Percentiles rank a stretch among this genome's conserved stretches.
Evolutionary conservation across 192 early-diverging fungal species (phyloP).

Genomic region (Phycomyces blakesleeanus): DNA sequence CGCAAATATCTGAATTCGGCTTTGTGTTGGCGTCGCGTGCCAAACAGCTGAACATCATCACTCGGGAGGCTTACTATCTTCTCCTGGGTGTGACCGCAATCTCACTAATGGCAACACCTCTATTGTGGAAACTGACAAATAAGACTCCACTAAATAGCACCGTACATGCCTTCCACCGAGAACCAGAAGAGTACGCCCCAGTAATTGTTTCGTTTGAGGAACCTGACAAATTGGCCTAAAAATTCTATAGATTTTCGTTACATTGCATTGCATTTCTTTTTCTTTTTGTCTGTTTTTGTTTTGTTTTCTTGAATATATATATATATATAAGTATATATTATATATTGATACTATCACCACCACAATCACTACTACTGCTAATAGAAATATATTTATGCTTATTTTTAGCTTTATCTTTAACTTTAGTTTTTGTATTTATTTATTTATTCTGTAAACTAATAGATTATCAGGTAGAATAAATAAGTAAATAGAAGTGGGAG

Average conservation of each 20-base stretch:
- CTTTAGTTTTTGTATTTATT: too few relatives aligned
- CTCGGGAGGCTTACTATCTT: conserved; percentile 52
- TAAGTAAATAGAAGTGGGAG: too few relatives aligned
- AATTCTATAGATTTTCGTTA: background rate
- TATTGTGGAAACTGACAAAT: conserved; percentile 44
- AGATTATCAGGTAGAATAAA: too few relatives aligned
- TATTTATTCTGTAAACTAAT: too few relatives aligned
- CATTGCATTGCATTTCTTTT: too few relatives aligned
- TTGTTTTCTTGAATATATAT: too few relatives aligned
- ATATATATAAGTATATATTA: too few relatives aligned
- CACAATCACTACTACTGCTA: too few relatives aligned
- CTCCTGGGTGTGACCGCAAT: conserved; percentile 48
- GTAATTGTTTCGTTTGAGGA: background rate
- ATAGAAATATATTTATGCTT: too few relatives aligned
- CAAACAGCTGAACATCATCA: conserved; percentile 48
- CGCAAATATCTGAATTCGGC: conserved; percentile 55
- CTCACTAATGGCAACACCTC: conserved; percentile 46
- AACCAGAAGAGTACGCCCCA: background rate
- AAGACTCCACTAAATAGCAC: background rate
- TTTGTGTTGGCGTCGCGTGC: conserved; percentile 56
- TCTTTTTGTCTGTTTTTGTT: too few relatives aligned
- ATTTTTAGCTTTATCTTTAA: too few relatives aligned
- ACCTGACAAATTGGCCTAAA: conserved; percentile 5
- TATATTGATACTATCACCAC: too few relatives aligned
- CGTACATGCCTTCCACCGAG: background rate